Evolutionary conservation across 495 filamentous ascomycete species (phyloP).

Genomic region (Penicillium lagena): DNA sequence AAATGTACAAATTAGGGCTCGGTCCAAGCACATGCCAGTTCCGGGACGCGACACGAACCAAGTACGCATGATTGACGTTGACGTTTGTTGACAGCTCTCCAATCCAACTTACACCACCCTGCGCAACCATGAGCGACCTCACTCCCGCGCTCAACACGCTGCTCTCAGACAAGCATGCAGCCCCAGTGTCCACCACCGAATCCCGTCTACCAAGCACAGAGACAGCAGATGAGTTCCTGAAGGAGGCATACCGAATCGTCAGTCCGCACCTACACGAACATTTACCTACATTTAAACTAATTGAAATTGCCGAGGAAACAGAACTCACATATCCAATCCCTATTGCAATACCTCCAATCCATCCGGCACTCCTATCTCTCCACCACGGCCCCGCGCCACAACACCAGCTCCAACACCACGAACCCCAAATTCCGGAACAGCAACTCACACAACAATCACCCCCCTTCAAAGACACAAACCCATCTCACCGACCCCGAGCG

Average conservation of each 20-base stretch:
- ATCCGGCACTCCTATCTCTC: slow-evolving; percentile 92
- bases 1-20: too few species aligned
- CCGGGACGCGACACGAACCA: not conserved
- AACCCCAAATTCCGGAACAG: slow-evolving; percentile 13
- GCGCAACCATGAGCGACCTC: slow-evolving; percentile 56
- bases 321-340: slow-evolving; percentile 78
- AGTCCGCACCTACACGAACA: slow-evolving; percentile 15
- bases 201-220: slow-evolving; percentile 29
- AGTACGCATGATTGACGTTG: not conserved
- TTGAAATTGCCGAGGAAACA: slow-evolving; percentile 20
- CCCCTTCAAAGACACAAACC: slow-evolving; percentile 17
- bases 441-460: slow-evolving; percentile 8
- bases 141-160: slow-evolving; percentile 59
- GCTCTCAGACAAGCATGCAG: slow-evolving; percentile 44
- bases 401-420: slow-evolving; percentile 11
- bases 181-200: not conserved
- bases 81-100: not conserved
- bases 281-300: too few species aligned
- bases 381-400: slow-evolving; percentile 46
- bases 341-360: slow-evolving; percentile 68
- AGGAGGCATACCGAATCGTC: slow-evolving; percentile 93
- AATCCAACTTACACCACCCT: slow-evolving; percentile 5
- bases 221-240: slow-evolving; percentile 79
- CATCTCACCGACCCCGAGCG: slow-evolving; percentile 61
- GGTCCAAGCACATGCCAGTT: too few species aligned